Evolutionary conservation across 805 yeast genomes (phyloP).

Genomic region (Kluyveromyces nonfermentans): DNA sequence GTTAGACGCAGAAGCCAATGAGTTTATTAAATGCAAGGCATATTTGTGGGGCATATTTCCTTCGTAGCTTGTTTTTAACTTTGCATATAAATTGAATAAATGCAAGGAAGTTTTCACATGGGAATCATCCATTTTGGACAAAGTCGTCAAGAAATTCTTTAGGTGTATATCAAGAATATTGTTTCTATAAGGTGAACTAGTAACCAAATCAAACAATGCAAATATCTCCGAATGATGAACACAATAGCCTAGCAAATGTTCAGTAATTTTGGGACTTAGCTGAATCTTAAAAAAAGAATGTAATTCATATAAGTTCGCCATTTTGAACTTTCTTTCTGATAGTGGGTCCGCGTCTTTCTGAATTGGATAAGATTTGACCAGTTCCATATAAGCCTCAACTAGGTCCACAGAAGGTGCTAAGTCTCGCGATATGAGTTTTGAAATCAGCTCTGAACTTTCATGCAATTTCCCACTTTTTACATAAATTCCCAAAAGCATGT

Average conservation of each 20-base stretch:
- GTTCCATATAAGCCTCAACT: slow-evolving; percentile 11
- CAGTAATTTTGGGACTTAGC: slow-evolving; percentile 8
- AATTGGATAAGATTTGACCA: slow-evolving; percentile 5
- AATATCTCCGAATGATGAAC: slow-evolving; percentile 16
- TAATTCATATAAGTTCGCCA: slow-evolving; percentile 8
- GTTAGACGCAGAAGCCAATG: background rate
- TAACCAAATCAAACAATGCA: slow-evolving; percentile 11
- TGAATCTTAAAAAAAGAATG: slow-evolving; percentile 12
- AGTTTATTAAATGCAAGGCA: slow-evolving; percentile 4
- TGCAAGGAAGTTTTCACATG: slow-evolving; percentile 9
- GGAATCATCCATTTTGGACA: slow-evolving; percentile 6
- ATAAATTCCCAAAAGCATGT: slow-evolving; percentile 11
- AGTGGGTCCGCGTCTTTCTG: slow-evolving; percentile 1
- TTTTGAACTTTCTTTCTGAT: slow-evolving; percentile 4
- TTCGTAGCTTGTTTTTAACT: slow-evolving; percentile 5
- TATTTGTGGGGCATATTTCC: slow-evolving; percentile 7
- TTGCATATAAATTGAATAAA: slow-evolving; percentile 8
- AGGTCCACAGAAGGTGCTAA: slow-evolving; percentile 10
- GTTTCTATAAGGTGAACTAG: slow-evolving; percentile 6
- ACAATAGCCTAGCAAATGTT: slow-evolving; percentile 15
- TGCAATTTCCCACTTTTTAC: slow-evolving; percentile 7
- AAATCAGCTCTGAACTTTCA: slow-evolving; percentile 11
- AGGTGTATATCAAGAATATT: slow-evolving; percentile 9
- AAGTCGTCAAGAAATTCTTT: slow-evolving; percentile 8
- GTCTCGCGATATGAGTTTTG: slow-evolving; percentile 8